Conservation (phyloP, 2,329 filamentous ascomycete genomes). For the Bipolaris bicolor region DNA sequence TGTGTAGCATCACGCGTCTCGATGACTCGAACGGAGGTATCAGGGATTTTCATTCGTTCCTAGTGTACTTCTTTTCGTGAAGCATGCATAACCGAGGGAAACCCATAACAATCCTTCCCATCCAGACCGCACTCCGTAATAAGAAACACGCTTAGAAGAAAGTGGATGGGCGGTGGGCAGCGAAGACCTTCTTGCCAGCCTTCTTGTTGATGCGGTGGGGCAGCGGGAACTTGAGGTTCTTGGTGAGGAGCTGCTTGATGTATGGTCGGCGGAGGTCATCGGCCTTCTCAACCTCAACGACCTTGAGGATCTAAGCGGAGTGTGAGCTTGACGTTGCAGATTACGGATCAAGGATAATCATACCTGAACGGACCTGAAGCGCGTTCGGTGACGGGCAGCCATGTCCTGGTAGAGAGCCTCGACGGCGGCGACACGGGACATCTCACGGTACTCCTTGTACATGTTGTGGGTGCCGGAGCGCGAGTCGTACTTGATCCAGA, state of each 20-base stretch:
- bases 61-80: conserved; percentile 52
- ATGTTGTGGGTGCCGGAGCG: conserved; percentile 99
- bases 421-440: conserved; percentile 93
- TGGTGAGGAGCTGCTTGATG: conserved; percentile 97
- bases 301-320: conserved; percentile 82
- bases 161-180: conserved; percentile 90
- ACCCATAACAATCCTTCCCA: conserved; percentile 48
- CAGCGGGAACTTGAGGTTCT: conserved; percentile 97
- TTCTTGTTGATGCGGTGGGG: conserved; percentile 92
- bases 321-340: conserved; percentile 4
- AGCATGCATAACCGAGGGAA: conserved; percentile 50
- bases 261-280: conserved; percentile 97
- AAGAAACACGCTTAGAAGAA: conserved; percentile 78
- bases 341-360: conserved; percentile 43
- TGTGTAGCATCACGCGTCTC: conserved; percentile 31
- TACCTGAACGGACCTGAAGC: conserved; percentile 99
- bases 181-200: conserved; percentile 88
- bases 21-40: conserved; percentile 39
- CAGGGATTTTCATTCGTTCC: conserved; percentile 53
- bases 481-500: conserved; percentile 99
- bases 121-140: conserved; percentile 49
- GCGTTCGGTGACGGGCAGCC: conserved; percentile 96
- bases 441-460: conserved; percentile 99
- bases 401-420: conserved; percentile 99
- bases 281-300: conserved; percentile 94